Percentiles rank a stretch among this genome's conserved stretches.
These are phyloP conservation scores for Penicillium sclerotiorum DNA, from an alignment of 2,329 filamentous ascomycete genomes.

Conservation along the genomic window DNA sequence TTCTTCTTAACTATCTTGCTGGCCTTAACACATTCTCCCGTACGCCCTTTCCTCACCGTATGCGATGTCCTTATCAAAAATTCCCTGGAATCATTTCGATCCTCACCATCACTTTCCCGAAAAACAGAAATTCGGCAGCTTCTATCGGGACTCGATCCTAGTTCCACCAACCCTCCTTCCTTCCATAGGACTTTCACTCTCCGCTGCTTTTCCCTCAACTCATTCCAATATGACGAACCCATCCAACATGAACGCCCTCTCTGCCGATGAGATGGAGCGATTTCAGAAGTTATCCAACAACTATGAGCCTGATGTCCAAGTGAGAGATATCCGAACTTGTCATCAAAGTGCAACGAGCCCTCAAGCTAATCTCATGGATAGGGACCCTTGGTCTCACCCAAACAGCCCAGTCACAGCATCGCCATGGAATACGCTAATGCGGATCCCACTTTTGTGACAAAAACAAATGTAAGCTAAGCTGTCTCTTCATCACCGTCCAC, in stretches of 20 bases:
- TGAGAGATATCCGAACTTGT: constrained; percentile 36
- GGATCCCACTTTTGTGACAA: constrained; percentile 80
- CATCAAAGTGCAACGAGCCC: neutral
- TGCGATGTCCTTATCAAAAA: constrained; percentile 43
- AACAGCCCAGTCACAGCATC: constrained; percentile 75
- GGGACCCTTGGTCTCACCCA: constrained; percentile 82
- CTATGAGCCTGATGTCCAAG: constrained; percentile 61
- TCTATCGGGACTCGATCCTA: constrained; percentile 27
- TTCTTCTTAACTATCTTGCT: too few species aligned
- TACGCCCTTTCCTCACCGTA: constrained; percentile 12
- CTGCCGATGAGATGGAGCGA: constrained; percentile 59
- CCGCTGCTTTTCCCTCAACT: constrained; percentile 16
- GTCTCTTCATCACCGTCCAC: neutral
- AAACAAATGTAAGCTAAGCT: constrained; percentile 68
- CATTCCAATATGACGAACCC: constrained; percentile 18
- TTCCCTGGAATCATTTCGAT: constrained; percentile 35
- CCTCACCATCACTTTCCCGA: constrained; percentile 34
- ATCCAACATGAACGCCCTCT: constrained; percentile 42
- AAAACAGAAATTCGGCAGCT: constrained; percentile 30
- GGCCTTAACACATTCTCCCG: neutral
- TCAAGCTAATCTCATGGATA: constrained; percentile 41
- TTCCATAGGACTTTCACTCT: constrained; percentile 26
- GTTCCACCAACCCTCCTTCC: constrained; percentile 25
- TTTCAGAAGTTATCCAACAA: constrained; percentile 65
- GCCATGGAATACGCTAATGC: constrained; percentile 85